phyloP scores from a whole-genome alignment of 495 filamentous ascomycete genomes.

The Lepraria neglecta region DNA sequence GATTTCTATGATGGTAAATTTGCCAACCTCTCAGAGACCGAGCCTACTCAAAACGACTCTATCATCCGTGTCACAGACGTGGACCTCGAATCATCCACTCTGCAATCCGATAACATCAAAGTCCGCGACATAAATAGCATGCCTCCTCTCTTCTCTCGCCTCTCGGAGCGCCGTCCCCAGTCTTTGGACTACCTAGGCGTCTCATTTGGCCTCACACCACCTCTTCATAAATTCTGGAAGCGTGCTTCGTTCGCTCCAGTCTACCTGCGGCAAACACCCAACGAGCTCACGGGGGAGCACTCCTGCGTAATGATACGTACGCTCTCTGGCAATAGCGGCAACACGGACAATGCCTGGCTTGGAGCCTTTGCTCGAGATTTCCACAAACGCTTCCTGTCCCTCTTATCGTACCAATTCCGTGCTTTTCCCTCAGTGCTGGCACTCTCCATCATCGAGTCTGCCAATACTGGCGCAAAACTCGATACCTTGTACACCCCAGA shows the following conservation, averaged over 20 bases:
- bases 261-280: slow-evolving; percentile 91
- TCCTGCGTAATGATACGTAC: slow-evolving; percentile 94
- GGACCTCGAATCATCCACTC: slow-evolving; percentile 69
- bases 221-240: slow-evolving; percentile 97
- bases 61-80: slow-evolving; percentile 78
- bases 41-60: slow-evolving; percentile 43
- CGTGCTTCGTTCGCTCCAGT: slow-evolving; percentile 77
- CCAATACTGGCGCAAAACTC: slow-evolving; percentile 61
- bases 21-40: slow-evolving; percentile 64
- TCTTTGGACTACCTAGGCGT: slow-evolving; percentile 88
- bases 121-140: slow-evolving; percentile 86
- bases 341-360: slow-evolving; percentile 70
- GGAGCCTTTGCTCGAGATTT: slow-evolving; percentile 88
- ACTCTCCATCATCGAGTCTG: slow-evolving; percentile 82
- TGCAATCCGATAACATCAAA: slow-evolving; percentile 80
- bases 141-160: slow-evolving; percentile 85
- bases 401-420: slow-evolving; percentile 89
- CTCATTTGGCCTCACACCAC: slow-evolving; percentile 83
- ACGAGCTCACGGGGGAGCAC: slow-evolving; percentile 94
- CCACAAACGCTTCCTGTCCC: slow-evolving; percentile 78
- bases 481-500: slow-evolving; percentile 42
- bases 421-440: slow-evolving; percentile 75
- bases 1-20: slow-evolving; percentile 97
- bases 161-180: slow-evolving; percentile 76
- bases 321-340: slow-evolving; percentile 55